Evolutionary conservation across 805 yeast genomes (phyloP), one percentile per base, ranked within the genome.

Genomic region (Candida patagonica): DNA sequence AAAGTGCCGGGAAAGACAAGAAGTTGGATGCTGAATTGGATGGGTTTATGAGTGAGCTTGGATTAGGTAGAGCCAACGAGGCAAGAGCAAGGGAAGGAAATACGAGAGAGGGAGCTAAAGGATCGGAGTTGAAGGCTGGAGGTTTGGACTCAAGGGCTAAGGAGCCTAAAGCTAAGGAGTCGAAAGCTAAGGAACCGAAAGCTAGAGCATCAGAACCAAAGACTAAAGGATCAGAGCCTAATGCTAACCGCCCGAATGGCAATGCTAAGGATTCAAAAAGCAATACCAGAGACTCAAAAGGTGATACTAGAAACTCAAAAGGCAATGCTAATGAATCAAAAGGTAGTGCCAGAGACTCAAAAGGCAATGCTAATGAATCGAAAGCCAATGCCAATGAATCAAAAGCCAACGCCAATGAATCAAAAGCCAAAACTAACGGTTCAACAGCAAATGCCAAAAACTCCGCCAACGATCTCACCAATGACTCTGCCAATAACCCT

Each of bases 41-140:
- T 26, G 63, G 63, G 7, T 80, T 80, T 50, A 74, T 84, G 75
- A 73, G 74, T 47, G 71, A 68, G 29, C 73, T 84, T 50, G 94
- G 94, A 1, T 65, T 85, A 70, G 68, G 22, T 66, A 62, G 4
- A 55, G 56, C 15, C 22, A 26, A 33, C 55, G 23, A 60, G 55
- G 16, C 62, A 17, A 60, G 47, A 16, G 23, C 23, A 13, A 19
- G 3, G 7, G 4, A 3, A 9, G 20, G 21, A 16, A 19, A 5
- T 19, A 19, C n/a, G 6, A 27, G 22, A 5, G 25, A 26, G 20
- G 32, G 10, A 6, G 10, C 17, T 19, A 26, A 37, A 19, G n/a
- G 20, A n/a, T 5, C 35, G 64, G 55, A 12, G 67, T 55, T 7
- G 61, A 54, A 26, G 62, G 53, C 2, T 60, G 55, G 16, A 60